A percentile compares a stretch with the other conserved stretches of the same genome.
Evolutionary conservation across 2,329 filamentous ascomycete species (phyloP).

Genomic region (Colletotrichum noveboracense): DNA sequence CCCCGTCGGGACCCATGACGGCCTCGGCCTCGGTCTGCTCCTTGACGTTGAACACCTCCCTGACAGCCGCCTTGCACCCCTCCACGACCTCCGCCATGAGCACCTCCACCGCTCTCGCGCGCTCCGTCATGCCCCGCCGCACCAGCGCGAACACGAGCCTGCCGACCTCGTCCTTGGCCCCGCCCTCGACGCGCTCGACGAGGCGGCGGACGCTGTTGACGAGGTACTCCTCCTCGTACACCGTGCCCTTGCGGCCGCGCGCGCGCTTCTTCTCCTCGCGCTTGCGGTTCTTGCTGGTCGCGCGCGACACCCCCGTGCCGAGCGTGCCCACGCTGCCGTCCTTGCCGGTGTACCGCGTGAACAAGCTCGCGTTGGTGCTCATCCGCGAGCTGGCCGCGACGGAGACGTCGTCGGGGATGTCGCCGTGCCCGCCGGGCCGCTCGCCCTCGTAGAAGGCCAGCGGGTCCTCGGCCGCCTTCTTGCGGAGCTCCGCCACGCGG

Average conservation of each 20-base stretch:
- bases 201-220: conserved; percentile 85
- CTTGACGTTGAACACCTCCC: conserved; percentile 68
- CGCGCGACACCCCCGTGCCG: conserved; percentile 75
- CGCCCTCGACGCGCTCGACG: conserved; percentile 79
- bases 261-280: conserved; percentile 96
- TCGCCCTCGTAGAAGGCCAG: conserved; percentile 89
- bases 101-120: conserved; percentile 77
- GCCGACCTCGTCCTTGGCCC: conserved; percentile 73
- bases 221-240: conserved; percentile 98
- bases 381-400: conserved; percentile 82
- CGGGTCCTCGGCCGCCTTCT: conserved; percentile 83
- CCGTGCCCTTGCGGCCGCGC: conserved; percentile 91
- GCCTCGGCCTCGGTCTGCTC: conserved; percentile 24
- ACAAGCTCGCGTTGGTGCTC: conserved; percentile 84
- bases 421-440: conserved; percentile 59
- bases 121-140: conserved; percentile 84
- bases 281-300: conserved; percentile 85
- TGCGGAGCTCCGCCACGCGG: conserved; percentile 80
- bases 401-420: conserved; percentile 91
- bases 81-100: conserved; percentile 77
- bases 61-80: conserved; percentile 69
- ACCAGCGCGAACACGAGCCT: conserved; percentile 78
- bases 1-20: conserved; percentile 21
- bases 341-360: conserved; percentile 88
- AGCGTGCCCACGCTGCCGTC: conserved; percentile 67